These are phyloP conservation scores for Eucalyptus cloeziana DNA, from an alignment of 345 rosid species.

Conservation along the genomic window DNA sequence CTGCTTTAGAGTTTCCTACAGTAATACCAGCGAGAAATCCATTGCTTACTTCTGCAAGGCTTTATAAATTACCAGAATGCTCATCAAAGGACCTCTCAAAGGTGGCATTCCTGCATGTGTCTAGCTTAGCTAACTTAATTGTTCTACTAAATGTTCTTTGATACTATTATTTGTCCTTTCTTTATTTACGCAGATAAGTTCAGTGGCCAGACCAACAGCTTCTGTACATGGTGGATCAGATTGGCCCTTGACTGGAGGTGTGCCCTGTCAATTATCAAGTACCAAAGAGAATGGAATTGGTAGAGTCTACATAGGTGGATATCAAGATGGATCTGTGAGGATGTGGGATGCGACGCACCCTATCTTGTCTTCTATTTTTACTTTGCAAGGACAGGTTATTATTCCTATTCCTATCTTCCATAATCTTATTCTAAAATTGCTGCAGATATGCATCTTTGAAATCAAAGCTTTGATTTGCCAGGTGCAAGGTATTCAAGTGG, in stretches of 20 bases:
- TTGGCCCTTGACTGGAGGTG: constrained; percentile 67
- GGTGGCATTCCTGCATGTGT: constrained; percentile 13
- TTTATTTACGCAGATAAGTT: constrained; percentile 6
- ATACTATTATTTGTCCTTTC: not conserved
- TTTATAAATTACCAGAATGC: constrained; percentile 17
- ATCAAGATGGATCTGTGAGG: constrained; percentile 53
- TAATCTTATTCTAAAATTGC: not conserved
- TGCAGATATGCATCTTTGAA: not conserved
- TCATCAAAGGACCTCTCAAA: constrained; percentile 27
- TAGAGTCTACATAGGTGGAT: constrained; percentile 47
- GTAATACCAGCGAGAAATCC: constrained; percentile 42
- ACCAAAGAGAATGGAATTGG: constrained; percentile 17
- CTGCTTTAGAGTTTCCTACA: constrained; percentile 26
- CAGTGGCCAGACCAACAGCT: constrained; percentile 2
- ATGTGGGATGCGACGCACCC: constrained; percentile 52
- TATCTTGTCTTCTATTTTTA: constrained; percentile 18
- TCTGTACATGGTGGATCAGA: constrained; percentile 7
- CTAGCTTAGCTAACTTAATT: not conserved
- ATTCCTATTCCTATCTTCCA: not conserved
- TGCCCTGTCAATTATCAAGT: constrained; percentile 25
- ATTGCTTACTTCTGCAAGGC: constrained; percentile 27
- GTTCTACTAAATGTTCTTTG: not conserved
- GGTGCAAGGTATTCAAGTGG: constrained; percentile 29
- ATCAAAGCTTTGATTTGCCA: constrained; percentile 5
- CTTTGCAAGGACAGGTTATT: constrained; percentile 33